Conservation (phyloP, 2,329 filamentous ascomycete genomes). For the Phoma sp. region DNA sequence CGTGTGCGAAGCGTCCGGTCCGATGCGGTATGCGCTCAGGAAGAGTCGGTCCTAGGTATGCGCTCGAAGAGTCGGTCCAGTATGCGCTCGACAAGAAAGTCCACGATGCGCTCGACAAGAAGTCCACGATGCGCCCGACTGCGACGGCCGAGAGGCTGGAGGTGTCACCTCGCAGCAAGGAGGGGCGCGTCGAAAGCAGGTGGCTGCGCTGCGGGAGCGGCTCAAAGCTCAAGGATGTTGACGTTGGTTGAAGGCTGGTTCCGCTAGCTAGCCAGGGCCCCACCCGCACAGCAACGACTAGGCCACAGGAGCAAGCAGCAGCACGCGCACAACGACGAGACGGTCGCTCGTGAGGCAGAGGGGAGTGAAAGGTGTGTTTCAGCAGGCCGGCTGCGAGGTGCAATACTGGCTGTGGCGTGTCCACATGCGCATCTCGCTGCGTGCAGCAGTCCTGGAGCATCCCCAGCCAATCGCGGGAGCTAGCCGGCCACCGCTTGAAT, state of each 20-base stretch:
- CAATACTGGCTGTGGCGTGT: slow-evolving; percentile 42
- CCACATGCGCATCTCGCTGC: slow-evolving; percentile 31
- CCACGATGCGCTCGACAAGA: too few species aligned
- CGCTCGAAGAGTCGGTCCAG: too few species aligned
- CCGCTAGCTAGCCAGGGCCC: slow-evolving; percentile 8
- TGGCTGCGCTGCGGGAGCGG: slow-evolving; percentile 36
- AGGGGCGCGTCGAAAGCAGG: slow-evolving; percentile 32
- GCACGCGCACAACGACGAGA: slow-evolving; percentile 21
- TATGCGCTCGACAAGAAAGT: too few species aligned
- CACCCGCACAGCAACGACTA: too few species aligned
- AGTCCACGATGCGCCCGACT: slow-evolving; percentile 11
- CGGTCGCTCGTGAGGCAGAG: slow-evolving; percentile 14
- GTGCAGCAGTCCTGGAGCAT: slow-evolving; percentile 25
- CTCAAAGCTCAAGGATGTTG: slow-evolving; percentile 3
- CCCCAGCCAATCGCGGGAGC: slow-evolving; percentile 35
- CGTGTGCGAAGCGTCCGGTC: too few species aligned
- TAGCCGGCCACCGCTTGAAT: slow-evolving; percentile 38
- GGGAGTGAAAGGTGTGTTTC: slow-evolving; percentile 37
- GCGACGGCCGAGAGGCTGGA: slow-evolving; percentile 24
- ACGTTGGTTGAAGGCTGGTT: slow-evolving; percentile 11
- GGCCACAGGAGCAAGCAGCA: too few species aligned
- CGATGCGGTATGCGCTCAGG: too few species aligned
- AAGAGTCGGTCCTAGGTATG: too few species aligned
- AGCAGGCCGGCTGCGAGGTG: slow-evolving; percentile 28
- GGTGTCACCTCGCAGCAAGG: slow-evolving; percentile 19